These are phyloP conservation scores for Russula olivacea DNA, from an alignment of 768 basidiomycete species.

Conservation along the genomic window DNA sequence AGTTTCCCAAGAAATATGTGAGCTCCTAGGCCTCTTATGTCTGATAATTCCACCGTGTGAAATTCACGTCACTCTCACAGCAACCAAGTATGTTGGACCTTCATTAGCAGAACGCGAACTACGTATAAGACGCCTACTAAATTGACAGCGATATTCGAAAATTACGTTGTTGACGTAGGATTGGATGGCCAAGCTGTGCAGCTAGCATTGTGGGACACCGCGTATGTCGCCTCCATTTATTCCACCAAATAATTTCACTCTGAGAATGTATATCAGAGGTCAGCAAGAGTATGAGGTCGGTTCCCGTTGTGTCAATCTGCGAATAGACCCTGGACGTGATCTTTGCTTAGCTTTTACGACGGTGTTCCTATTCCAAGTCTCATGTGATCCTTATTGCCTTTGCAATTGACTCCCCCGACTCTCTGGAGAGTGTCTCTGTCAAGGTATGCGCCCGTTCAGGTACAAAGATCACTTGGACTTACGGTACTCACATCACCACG, in stretches of 20 bases:
- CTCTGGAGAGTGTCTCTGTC: conserved; percentile 88
- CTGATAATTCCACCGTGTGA: background rate
- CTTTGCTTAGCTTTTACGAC: conserved; percentile 71
- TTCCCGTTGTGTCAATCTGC: background rate
- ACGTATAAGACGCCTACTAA: conserved; percentile 5
- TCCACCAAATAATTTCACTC: background rate
- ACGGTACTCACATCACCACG: background rate
- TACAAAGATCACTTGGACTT: background rate
- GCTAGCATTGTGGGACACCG: conserved; percentile 97
- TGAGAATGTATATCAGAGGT: conserved; percentile 49
- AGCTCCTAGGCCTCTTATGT: conserved; percentile 34
- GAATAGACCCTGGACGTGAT: conserved; percentile 11
- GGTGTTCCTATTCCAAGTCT: conserved; percentile 96
- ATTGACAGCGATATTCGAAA: conserved; percentile 85
- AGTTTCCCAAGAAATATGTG: conserved; percentile 95
- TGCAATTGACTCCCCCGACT: conserved; percentile 93
- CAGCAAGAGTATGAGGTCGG: conserved; percentile 97
- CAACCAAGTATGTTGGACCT: conserved; percentile 41
- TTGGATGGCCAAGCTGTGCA: conserved; percentile 97
- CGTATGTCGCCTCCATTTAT: conserved; percentile 51
- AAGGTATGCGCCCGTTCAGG: conserved; percentile 50
- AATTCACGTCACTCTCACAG: conserved; percentile 27
- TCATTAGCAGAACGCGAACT: conserved; percentile 2
- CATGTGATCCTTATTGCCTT: conserved; percentile 99
- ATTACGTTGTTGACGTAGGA: conserved; percentile 97